Evolutionary conservation across 768 basidiomycete genomes (phyloP).

Genomic region (Nidularia sp.): DNA sequence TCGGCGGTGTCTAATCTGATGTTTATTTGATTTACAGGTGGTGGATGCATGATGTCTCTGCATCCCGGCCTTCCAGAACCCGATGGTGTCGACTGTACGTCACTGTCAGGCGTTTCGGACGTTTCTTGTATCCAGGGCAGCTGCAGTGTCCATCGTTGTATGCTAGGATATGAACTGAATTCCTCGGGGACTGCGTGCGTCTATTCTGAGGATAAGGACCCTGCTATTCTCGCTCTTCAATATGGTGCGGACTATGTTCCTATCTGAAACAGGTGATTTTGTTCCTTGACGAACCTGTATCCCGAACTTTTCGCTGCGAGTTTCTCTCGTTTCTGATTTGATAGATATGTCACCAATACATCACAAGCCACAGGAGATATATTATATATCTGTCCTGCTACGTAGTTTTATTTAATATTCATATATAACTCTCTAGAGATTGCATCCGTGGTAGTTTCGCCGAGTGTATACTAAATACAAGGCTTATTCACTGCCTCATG

Average conservation of each 20-base stretch:
- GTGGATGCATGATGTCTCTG: slow-evolving; percentile 38
- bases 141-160: slow-evolving; percentile 43
- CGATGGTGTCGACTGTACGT: slow-evolving; percentile 46
- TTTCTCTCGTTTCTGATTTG: too few species aligned
- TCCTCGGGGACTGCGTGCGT: slow-evolving; percentile 17
- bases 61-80: slow-evolving; percentile 13
- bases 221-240: slow-evolving; percentile 17
- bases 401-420: too few species aligned
- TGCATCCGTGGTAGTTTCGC: too few species aligned
- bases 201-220: slow-evolving; percentile 17
- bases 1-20: background rate
- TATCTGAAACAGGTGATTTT: too few species aligned
- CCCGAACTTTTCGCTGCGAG: too few species aligned
- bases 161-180: slow-evolving; percentile 30
- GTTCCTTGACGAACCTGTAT: too few species aligned
- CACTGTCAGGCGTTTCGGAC: slow-evolving; percentile 41
- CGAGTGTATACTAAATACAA: too few species aligned
- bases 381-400: too few species aligned
- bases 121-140: slow-evolving; percentile 41
- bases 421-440: too few species aligned
- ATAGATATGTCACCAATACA: too few species aligned
- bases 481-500: too few species aligned
- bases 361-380: too few species aligned
- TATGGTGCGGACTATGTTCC: slow-evolving; percentile 20
- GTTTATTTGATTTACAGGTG: slow-evolving; percentile 26